These are phyloP conservation scores for Pyrenophora graminea DNA, from an alignment of 2,329 filamentous ascomycete species.

Conservation along the genomic window DNA sequence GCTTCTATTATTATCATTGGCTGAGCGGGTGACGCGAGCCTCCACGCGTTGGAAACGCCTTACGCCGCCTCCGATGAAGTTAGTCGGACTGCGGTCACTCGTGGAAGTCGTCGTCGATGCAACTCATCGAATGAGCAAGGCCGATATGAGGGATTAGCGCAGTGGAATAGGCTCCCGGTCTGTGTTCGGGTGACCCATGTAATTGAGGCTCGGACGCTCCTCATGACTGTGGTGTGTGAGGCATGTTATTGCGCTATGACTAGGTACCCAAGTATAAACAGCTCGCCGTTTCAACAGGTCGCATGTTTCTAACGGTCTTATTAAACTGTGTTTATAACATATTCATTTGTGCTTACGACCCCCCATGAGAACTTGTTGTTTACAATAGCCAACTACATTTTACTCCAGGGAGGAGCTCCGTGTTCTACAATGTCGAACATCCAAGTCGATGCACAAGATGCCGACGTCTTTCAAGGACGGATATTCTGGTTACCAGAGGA, in stretches of 20 bases:
- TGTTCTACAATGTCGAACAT: conserved; percentile 15
- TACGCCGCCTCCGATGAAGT: not conserved
- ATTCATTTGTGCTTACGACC: not conserved
- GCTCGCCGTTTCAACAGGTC: not conserved
- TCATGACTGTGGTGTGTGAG: not conserved
- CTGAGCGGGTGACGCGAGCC: conserved; percentile 5
- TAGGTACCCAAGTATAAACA: not conserved
- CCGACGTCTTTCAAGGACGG: conserved; percentile 30
- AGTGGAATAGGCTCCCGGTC: not conserved
- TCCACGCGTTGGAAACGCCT: not conserved
- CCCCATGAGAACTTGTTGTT: not conserved
- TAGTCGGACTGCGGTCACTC: not conserved
- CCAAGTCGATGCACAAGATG: conserved; percentile 15
- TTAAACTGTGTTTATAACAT: not conserved
- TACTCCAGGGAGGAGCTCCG: conserved; percentile 6
- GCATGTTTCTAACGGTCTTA: not conserved
- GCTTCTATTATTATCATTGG: conserved; percentile 11
- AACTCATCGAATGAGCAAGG: not conserved
- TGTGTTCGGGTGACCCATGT: not conserved
- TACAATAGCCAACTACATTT: conserved; percentile 4
- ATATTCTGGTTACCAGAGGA: conserved; percentile 41
- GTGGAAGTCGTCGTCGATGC: not conserved
- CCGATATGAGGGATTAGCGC: not conserved
- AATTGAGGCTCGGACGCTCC: conserved; percentile 3
- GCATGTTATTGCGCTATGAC: not conserved